phyloP scores from a whole-genome alignment of 768 basidiomycete species.

The Zangia roseola region DNA sequence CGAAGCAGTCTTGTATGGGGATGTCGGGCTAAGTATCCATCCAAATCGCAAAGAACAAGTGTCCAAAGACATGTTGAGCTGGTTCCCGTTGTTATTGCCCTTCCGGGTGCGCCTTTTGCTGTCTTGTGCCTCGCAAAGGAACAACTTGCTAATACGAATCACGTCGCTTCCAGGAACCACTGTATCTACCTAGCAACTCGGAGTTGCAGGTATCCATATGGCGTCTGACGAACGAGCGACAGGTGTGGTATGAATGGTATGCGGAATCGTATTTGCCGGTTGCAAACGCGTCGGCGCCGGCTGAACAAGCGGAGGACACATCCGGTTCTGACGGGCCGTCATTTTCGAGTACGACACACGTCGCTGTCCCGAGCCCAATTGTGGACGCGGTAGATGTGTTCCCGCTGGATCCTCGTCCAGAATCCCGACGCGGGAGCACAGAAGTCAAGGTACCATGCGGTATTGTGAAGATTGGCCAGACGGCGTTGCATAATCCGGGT shows the following conservation, averaged over 20 bases:
- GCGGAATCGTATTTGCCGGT: slow-evolving; percentile 88
- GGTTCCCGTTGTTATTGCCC: slow-evolving; percentile 98
- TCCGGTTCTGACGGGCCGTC: slow-evolving; percentile 19
- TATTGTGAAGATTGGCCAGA: slow-evolving; percentile 91
- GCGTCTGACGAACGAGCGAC: slow-evolving; percentile 84
- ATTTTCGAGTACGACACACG: slow-evolving; percentile 27
- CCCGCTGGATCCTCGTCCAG: slow-evolving; percentile 18
- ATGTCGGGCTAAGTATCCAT: slow-evolving; percentile 90
- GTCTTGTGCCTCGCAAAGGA: background rate
- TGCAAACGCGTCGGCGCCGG: slow-evolving; percentile 33
- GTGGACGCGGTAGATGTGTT: slow-evolving; percentile 61
- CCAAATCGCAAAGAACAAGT: slow-evolving; percentile 82
- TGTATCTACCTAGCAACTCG: slow-evolving; percentile 89
- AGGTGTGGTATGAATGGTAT: slow-evolving; percentile 99
- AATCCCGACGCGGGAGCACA: slow-evolving; percentile 6
- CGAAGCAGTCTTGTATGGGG: slow-evolving; percentile 89
- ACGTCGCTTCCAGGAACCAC: slow-evolving; percentile 62
- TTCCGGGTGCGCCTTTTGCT: slow-evolving; percentile 61
- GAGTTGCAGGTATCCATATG: slow-evolving; percentile 93
- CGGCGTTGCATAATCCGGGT: slow-evolving; percentile 85
- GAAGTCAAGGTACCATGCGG: slow-evolving; percentile 33
- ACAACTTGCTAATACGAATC: background rate
- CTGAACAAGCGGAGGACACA: slow-evolving; percentile 18
- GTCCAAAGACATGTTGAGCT: slow-evolving; percentile 97
- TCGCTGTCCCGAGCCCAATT: slow-evolving; percentile 61